These are phyloP conservation scores for Ochetophila trinervis DNA, from an alignment of 306 rosid species.

Conservation along the genomic window DNA sequence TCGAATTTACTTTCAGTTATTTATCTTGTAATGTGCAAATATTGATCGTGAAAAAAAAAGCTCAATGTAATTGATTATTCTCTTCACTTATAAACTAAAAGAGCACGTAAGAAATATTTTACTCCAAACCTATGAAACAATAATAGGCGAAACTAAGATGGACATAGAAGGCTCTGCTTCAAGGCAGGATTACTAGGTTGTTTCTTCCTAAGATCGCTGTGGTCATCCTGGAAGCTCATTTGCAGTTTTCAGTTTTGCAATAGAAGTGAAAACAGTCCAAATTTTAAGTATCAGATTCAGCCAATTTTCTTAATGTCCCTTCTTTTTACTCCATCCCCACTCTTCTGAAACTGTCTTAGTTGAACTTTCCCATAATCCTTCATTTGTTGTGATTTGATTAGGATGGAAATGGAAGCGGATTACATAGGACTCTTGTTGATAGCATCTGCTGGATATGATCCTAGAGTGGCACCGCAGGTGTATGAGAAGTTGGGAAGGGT, in stretches of 20 bases:
- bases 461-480: constrained; percentile 60
- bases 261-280: too few relatives aligned
- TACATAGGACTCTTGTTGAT: constrained; percentile 67
- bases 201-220: background rate
- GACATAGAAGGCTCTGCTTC: background rate
- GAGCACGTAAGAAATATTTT: background rate
- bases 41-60: background rate
- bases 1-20: too few relatives aligned
- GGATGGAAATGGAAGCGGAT: constrained; percentile 93
- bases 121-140: background rate
- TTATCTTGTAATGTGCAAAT: too few relatives aligned
- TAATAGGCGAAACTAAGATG: background rate
- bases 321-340: too few relatives aligned
- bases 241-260: too few relatives aligned
- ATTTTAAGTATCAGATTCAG: too few relatives aligned
- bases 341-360: background rate
- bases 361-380: background rate
- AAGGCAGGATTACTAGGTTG: background rate
- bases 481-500: constrained; percentile 62
- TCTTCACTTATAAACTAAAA: background rate
- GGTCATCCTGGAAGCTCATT: background rate
- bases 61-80: background rate
- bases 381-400: constrained; percentile 7
- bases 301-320: too few relatives aligned
- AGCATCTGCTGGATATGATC: constrained; percentile 82